phyloP scores from a whole-genome alignment of 2,329 filamentous ascomycete species.

The Botrytis byssoidea region DNA sequence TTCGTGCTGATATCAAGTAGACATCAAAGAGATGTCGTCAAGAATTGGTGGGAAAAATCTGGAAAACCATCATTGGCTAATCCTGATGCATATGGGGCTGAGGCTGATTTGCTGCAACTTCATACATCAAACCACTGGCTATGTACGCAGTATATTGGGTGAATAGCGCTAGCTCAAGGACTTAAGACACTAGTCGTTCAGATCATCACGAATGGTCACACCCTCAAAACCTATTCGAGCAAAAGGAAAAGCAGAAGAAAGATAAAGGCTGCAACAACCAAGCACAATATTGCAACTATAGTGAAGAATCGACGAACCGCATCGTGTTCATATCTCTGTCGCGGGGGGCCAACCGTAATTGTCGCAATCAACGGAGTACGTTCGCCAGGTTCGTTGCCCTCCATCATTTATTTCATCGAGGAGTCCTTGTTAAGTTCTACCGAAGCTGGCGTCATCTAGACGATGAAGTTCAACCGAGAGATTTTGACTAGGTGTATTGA shows the following conservation, averaged over 20 bases:
- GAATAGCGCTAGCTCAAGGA: neutral
- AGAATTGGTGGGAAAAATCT: neutral
- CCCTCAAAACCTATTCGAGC: conserved; percentile 21
- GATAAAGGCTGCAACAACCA: conserved; percentile 43
- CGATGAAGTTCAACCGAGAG: neutral
- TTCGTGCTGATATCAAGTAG: neutral
- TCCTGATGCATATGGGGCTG: neutral
- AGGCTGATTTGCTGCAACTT: neutral
- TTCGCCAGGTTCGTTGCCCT: conserved; percentile 40
- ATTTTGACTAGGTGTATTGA: neutral
- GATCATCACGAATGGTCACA: neutral
- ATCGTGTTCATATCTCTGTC: conserved; percentile 57
- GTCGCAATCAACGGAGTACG: conserved; percentile 66
- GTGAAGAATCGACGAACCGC: conserved; percentile 65
- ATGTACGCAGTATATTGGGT: neutral
- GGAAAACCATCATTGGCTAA: neutral
- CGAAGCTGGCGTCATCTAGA: neutral
- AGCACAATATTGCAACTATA: conserved; percentile 54
- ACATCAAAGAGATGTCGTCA: neutral
- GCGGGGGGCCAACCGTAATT: conserved; percentile 54
- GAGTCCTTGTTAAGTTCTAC: neutral
- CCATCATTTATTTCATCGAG: neutral
- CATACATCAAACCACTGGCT: no score
- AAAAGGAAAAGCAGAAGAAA: conserved; percentile 51
- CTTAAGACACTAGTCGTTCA: neutral